Base-by-base conservation (phyloP, 2,329 filamentous ascomycete genomes). In the Aspergillus cejpii region DNA sequence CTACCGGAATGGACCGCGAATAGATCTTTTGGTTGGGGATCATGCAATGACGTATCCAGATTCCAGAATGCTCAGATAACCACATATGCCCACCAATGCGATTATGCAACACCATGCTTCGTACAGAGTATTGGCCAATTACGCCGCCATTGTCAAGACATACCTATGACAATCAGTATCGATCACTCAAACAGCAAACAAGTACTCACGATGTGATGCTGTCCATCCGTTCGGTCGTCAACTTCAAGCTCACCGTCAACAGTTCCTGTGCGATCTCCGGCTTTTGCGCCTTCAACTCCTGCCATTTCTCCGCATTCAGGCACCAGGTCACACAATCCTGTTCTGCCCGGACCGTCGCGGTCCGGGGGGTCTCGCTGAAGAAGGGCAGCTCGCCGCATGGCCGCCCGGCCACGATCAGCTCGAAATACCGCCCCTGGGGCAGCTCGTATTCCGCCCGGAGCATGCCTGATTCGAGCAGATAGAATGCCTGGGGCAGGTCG, bases 341-440 rank as follows among this genome's bases (percentile, higher is more conserved):
- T 63, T 97, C 90, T 1, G 87, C 87, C 34, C 83, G 75, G 8
- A 94, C 89, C 0, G 86, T 95, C 1, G 89, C 89, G 3, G 90
- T 97, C 14, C 92, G 79, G 41, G 80, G 75, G 1, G 91, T 97
- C 59, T 94, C 87, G 2, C 84, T 88, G 69, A 98, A 98, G 71
- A 98, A 98, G 0, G 92, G 92, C 42, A 98, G 69, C 70, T 98
- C 92, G 27, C 92, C 92, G 57, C 91, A 97, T 0, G 92, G 96
- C 1, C 92, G 92, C 12, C 92, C 92, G 0, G 90, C 87, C 1
- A 96, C 84, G 43, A 97, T 96, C 59, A 87, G 87, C 66, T 98
- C 92, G 49, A 85, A 87, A 55, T 94, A 85, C 56, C 78, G 79
- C 0, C 92, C 92, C 62, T 97, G 92, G 1, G 92, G 89, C 24